Conservation (phyloP, 179 eudicot genomes). For the Drosera spatulata region DNA sequence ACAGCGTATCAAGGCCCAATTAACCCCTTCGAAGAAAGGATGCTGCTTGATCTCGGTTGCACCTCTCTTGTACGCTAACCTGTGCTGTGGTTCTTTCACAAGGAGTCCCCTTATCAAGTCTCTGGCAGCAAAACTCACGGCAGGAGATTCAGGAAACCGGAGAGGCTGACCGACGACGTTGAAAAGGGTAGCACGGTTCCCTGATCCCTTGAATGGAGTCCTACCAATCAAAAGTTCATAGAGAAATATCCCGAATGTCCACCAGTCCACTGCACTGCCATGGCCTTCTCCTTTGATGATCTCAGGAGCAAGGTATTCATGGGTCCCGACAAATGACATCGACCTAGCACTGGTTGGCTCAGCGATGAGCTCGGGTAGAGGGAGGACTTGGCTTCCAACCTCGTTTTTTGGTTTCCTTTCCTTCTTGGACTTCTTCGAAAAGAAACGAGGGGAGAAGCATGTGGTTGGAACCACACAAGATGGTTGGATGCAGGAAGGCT, state of each 20-base stretch:
- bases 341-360: constrained; percentile 67
- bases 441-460: constrained; percentile 45
- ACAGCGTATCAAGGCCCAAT: constrained; percentile 67
- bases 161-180: constrained; percentile 67
- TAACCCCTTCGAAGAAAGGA: constrained; percentile 55
- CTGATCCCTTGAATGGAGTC: constrained; percentile 65
- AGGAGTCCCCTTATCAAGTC: constrained; percentile 54
- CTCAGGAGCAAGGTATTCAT: constrained; percentile 71
- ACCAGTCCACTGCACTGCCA: constrained; percentile 81
- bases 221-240: constrained; percentile 61
- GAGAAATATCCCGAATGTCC: constrained; percentile 66
- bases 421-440: constrained; percentile 29
- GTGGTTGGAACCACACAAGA: constrained; percentile 6
- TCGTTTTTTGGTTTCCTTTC: constrained; percentile 55
- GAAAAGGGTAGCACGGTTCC: constrained; percentile 62
- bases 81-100: constrained; percentile 54
- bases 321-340: constrained; percentile 74
- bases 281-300: constrained; percentile 71
- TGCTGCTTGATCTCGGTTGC: constrained; percentile 70
- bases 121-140: constrained; percentile 36
- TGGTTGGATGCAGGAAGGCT: constrained; percentile 24
- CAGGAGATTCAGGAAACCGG: constrained; percentile 49
- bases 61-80: constrained; percentile 65
- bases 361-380: constrained; percentile 62
- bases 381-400: constrained; percentile 40